Conservation (phyloP, 106 monocot genomes). For the Dioscorea zingiberensis region DNA sequence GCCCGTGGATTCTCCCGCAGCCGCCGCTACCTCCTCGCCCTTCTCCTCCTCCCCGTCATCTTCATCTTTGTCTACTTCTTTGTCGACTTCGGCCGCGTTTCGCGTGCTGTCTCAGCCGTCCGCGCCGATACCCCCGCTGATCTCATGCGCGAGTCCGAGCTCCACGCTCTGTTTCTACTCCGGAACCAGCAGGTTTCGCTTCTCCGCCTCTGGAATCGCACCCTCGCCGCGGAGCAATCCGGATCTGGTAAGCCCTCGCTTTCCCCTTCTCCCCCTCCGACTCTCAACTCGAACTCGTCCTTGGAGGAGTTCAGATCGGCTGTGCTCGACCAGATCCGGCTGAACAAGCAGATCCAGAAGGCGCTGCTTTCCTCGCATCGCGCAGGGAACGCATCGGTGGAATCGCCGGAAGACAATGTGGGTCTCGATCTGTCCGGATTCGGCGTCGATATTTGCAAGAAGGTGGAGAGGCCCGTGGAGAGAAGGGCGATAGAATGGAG, state of each 20-base stretch:
- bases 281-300: slow-evolving; percentile 7
- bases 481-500: slow-evolving; percentile 80
- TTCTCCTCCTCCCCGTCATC: slow-evolving; percentile 43
- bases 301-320: slow-evolving; percentile 44
- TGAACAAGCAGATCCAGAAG: slow-evolving; percentile 66
- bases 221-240: background rate
- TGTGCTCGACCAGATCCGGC: slow-evolving; percentile 63
- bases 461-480: slow-evolving; percentile 16
- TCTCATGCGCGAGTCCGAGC: slow-evolving; percentile 73
- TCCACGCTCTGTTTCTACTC: slow-evolving; percentile 62
- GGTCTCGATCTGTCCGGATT: slow-evolving; percentile 22
- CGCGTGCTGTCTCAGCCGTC: slow-evolving; percentile 8
- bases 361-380: slow-evolving; percentile 63
- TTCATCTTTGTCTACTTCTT: slow-evolving; percentile 50
- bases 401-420: slow-evolving; percentile 10
- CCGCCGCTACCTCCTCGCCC: slow-evolving; percentile 27
- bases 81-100: slow-evolving; percentile 31
- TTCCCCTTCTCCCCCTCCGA: slow-evolving; percentile 2
- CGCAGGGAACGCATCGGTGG: slow-evolving; percentile 18
- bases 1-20: slow-evolving; percentile 4
- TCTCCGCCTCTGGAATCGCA: slow-evolving; percentile 48
- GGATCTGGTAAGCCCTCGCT: slow-evolving; percentile 5
- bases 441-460: slow-evolving; percentile 38
- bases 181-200: slow-evolving; percentile 55
- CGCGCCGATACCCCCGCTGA: slow-evolving; percentile 7